These are phyloP conservation scores for Cephalotrichum gorgonifer DNA, from an alignment of 2,329 filamentous ascomycete species.

Conservation along the genomic window DNA sequence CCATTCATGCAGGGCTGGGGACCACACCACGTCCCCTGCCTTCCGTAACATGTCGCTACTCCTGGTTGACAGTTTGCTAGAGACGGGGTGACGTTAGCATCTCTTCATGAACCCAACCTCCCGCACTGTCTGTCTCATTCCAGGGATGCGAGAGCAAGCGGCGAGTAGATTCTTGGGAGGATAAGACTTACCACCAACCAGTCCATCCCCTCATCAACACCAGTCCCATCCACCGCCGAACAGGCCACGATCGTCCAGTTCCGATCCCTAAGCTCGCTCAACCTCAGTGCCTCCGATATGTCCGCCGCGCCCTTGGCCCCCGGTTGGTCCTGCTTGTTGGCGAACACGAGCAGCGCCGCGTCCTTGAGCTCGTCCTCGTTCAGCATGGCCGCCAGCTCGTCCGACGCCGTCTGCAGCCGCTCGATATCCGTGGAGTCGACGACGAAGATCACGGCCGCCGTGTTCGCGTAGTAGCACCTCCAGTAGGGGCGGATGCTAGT, in stretches of 20 bases:
- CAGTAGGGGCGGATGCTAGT: slow-evolving; percentile 98
- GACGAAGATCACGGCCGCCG: slow-evolving; percentile 95
- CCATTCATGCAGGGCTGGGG: neutral
- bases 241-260: slow-evolving; percentile 99
- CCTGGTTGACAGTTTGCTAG: slow-evolving; percentile 16
- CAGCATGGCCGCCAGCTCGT: slow-evolving; percentile 89
- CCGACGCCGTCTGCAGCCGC: slow-evolving; percentile 79
- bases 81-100: neutral
- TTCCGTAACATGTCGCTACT: slow-evolving; percentile 3
- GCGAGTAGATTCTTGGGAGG: neutral
- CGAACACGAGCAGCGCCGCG: slow-evolving; percentile 85
- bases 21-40: neutral
- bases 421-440: slow-evolving; percentile 98
- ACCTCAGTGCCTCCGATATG: slow-evolving; percentile 83
- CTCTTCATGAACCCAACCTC: neutral
- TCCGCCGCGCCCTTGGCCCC: slow-evolving; percentile 94
- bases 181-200: slow-evolving; percentile 71
- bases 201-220: slow-evolving; percentile 96
- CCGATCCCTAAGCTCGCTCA: slow-evolving; percentile 85
- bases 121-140: too few species aligned
- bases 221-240: slow-evolving; percentile 88
- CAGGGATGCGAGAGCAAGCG: neutral
- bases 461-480: slow-evolving; percentile 99
- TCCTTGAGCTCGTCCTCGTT: slow-evolving; percentile 96
- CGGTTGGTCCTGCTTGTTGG: slow-evolving; percentile 98